Evolutionary conservation across 371 early-diverging fungal genomes (phyloP).

Genomic region (Rhizopus arrhizus): DNA sequence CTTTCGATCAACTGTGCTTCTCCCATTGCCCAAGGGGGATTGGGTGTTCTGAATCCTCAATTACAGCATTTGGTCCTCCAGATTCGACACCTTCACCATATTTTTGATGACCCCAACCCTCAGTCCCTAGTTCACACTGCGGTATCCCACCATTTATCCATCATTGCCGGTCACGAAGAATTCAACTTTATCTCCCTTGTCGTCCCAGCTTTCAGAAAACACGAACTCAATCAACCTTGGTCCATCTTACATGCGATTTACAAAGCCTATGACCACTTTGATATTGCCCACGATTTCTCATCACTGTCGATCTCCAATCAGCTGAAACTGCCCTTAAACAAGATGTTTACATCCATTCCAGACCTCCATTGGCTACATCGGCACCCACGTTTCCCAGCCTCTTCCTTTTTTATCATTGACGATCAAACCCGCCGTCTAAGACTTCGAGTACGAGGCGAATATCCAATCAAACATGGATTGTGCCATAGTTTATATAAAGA

Average conservation of each 20-base stretch:
- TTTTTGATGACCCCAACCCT: not conserved
- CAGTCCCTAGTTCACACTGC: not conserved
- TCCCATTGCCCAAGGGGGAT: constrained; percentile 18
- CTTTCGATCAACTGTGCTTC: constrained; percentile 3
- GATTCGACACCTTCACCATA: constrained; percentile 1
- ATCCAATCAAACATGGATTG: not conserved
- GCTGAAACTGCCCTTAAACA: not conserved
- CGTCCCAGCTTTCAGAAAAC: not conserved
- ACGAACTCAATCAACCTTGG: not conserved
- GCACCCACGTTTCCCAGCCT: not conserved
- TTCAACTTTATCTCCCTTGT: not conserved
- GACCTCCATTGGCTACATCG: not conserved
- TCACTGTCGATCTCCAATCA: not conserved
- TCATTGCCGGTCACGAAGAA: not conserved
- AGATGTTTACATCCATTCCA: not conserved
- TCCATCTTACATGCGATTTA: constrained; percentile 2
- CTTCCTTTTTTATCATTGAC: constrained; percentile 2
- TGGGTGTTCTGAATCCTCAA: constrained; percentile 3
- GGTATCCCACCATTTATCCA: not conserved
- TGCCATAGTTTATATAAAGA: not conserved
- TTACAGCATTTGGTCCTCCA: constrained; percentile 8
- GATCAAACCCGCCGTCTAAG: not conserved
- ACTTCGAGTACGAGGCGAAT: not conserved
- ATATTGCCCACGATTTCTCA: not conserved
- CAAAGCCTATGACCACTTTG: constrained; percentile 8